These are phyloP conservation scores for Hypholoma sublateritium DNA, from an alignment of 768 basidiomycete species.

Conservation along the genomic window DNA sequence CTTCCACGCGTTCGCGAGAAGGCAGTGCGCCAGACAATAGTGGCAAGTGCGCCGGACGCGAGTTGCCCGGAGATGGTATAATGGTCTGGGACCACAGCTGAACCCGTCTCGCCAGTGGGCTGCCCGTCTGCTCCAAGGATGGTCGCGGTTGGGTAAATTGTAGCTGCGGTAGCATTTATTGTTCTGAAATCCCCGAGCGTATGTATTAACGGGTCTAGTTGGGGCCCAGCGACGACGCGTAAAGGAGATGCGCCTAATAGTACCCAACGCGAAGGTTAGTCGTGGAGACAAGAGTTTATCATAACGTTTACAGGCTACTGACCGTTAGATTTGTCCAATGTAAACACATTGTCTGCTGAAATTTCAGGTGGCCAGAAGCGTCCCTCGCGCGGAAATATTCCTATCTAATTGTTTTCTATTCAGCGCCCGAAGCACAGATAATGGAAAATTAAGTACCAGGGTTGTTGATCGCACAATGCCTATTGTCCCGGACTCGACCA, in stretches of 20 bases:
- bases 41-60: conserved; percentile 27
- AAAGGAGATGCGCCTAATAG: not conserved
- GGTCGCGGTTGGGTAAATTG: conserved; percentile 1
- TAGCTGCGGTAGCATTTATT: conserved; percentile 5
- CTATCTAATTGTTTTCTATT: no score
- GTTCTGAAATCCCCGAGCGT: conserved; percentile 7
- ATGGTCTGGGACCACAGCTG: conserved; percentile 21
- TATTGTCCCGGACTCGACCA: not conserved
- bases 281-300: no score
- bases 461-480: not conserved
- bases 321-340: not conserved
- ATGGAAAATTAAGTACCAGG: not conserved
- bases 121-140: not conserved
- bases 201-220: conserved; percentile 10
- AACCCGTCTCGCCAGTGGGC: conserved; percentile 2
- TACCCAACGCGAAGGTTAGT: not conserved
- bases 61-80: conserved; percentile 28
- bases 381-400: not conserved
- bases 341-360: not conserved
- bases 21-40: conserved; percentile 24
- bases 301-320: not conserved
- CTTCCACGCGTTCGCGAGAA: conserved; percentile 20
- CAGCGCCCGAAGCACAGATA: no score
- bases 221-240: conserved; percentile 17
- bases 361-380: conserved; percentile 1